Evolutionary conservation across 441 rosid genomes (phyloP).

Genomic region (Populus hybrid): DNA sequence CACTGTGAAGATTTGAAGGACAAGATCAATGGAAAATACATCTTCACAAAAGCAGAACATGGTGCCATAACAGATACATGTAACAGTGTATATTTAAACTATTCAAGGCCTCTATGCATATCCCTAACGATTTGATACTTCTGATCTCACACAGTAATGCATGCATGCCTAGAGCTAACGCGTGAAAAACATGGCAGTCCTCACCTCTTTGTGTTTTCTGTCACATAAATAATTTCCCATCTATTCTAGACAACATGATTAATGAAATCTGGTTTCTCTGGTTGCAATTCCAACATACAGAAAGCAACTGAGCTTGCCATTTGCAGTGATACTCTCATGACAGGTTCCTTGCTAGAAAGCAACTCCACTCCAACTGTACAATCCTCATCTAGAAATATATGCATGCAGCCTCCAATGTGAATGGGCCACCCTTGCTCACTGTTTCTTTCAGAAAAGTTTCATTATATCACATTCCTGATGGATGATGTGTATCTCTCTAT

Average conservation of each 20-base stretch:
- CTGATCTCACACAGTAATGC: not conserved
- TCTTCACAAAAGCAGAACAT: not conserved
- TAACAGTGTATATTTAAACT: not conserved
- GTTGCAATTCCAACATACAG: slow-evolving; percentile 17
- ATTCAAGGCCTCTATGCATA: slow-evolving; percentile 6
- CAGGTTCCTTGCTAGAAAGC: slow-evolving; percentile 14
- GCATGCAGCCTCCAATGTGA: slow-evolving; percentile 19
- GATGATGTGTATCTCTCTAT: slow-evolving; percentile 20
- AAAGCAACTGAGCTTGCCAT: slow-evolving; percentile 7
- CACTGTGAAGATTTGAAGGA: not conserved
- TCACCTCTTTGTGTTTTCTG: not conserved
- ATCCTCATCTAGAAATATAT: slow-evolving; percentile 4
- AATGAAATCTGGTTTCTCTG: slow-evolving; percentile 5
- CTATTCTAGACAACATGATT: slow-evolving; percentile 10
- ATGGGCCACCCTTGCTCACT: slow-evolving; percentile 2
- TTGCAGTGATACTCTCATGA: slow-evolving; percentile 7
- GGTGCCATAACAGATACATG: not conserved
- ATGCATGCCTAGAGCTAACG: not conserved
- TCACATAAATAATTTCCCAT: not conserved
- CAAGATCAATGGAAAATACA: not conserved
- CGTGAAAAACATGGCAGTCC: not conserved
- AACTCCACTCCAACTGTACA: slow-evolving; percentile 17
- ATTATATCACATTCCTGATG: not conserved
- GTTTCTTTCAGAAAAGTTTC: not conserved
- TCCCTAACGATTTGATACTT: not conserved